Evolutionary conservation across 2,329 filamentous ascomycete species (phyloP), one percentile per base, ranked within the genome.

Genomic region (Fusarium illudens): DNA sequence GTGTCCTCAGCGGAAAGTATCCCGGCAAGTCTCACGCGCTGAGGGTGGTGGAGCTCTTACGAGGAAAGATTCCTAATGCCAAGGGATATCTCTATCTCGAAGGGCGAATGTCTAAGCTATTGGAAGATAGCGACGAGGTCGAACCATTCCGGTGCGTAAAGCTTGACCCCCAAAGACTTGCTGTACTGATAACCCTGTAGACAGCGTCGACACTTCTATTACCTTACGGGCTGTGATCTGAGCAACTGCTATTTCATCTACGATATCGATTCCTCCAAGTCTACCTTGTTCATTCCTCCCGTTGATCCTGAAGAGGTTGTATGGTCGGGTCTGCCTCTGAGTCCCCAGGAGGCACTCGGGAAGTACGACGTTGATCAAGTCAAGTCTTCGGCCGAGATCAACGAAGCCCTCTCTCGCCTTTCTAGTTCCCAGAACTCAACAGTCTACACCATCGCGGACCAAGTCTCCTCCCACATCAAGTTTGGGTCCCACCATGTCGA

Each of bases 141-240:
- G 87, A 89, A 74, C 93, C 29, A 2, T 50, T 50, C 8, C 46
- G 46, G 46, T 33, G 10, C 15, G 42, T 30, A 13, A 15, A 7
- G n/a, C n/a, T 29, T 9, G 4, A 9, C 2, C 27, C 27, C 5
- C 22, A 6, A n/a, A 7, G 15, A 30, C 15, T 22, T 25, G 48
- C 32, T 34, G 13, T 10, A 19, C 48, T 50, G 48, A 33, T 19
- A 12, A 6, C 27, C 19, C 19, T 7, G 36, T 70, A 93, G 92
- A 71, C 94, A 97, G 81, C 92, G 94, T 68, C 90, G 95, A 53
- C 92, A 89, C 78, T 98, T 98, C 82, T 97, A 91, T 86, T 98
- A 98, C 80, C 84, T 98, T 39, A 95, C 92, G 27, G 95, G 95
- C 72, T 96, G 84, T 75, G 85, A 89, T 64, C 84, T 96, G 29